Evolutionary conservation across 2,329 filamentous ascomycete genomes (phyloP), one percentile per base, ranked within the genome.

Genomic region (Myriangium duriaei): DNA sequence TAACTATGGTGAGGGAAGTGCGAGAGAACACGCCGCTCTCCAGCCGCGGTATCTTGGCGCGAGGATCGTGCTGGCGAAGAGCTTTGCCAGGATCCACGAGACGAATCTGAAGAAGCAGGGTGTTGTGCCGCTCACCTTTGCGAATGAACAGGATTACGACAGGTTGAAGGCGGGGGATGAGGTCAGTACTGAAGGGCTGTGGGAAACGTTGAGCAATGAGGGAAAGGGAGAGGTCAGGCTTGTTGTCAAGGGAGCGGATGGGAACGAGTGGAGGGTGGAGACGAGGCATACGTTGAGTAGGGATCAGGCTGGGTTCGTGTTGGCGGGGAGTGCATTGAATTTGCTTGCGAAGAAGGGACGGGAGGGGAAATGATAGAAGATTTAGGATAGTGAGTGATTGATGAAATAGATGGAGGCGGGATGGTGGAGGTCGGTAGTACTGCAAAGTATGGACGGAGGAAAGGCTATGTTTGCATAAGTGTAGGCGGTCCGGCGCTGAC

Each of bases 51-150:
- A 87, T 62, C 77, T 94, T 2, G 87, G 86, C 42, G 84, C 82
- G 13, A 73, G 83, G 34, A 69, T 93, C 53, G 85, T 94, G 41
- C 71, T 93, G 12, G 71, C 80, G 40, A 94, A 94, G 67, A 81
- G 74, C 26, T 93, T 94, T 55, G 86, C 86, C 1, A 78, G 86
- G 37, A 94, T 94, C 56, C 86, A 94, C 65, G 86, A 94, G 69
- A 93, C 86, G 18, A 94, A 94, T 59, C 66, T 94, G 48, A 94
- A 94, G 76, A 94, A 94, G 67, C 91, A 98, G 65, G 91, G 91
- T 45, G 81, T 98, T 21, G 85, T 98, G 31, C 91, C 91, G 2
- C 68, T 98, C 51, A 95, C 85, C 0, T 94, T 98, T 55, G 83
- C 68, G 32, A 71, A 94, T 59, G 86, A 92, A 62, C 71, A 73